Conservation (phyloP, 169 alveolate species). For the Perkinsus marinus region DNA sequence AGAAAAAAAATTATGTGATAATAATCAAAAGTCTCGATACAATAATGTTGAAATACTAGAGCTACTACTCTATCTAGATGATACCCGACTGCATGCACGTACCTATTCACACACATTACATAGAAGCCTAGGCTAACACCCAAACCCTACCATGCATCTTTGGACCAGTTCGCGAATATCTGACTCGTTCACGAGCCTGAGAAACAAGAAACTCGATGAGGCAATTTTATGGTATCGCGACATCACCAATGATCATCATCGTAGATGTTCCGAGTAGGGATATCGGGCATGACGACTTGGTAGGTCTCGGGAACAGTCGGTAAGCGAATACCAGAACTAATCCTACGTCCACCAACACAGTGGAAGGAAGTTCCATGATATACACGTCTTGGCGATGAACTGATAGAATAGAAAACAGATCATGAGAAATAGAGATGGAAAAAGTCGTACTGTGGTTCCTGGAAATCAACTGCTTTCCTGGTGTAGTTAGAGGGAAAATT, state of each 20-base stretch:
- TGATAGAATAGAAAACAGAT: background rate
- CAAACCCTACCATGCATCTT: background rate
- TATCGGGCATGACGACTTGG: background rate
- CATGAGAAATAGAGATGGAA: no score
- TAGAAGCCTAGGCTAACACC: background rate
- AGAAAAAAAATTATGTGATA: no score
- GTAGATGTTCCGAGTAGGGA: background rate
- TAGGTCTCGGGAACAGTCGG: background rate
- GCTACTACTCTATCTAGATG: background rate
- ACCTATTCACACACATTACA: background rate
- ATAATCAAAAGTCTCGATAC: no score
- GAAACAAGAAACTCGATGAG: background rate
- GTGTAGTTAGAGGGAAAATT: no score
- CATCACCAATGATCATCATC: background rate
- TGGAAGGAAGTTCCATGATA: background rate
- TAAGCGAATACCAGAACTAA: background rate
- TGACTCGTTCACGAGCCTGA: background rate
- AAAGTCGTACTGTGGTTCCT: no score
- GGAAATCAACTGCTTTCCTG: no score
- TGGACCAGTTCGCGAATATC: background rate
- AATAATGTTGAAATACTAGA: no score
- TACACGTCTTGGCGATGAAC: background rate
- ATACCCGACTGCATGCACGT: background rate
- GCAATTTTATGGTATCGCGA: background rate
- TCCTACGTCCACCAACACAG: background rate